Evolutionary conservation across 2,329 filamentous ascomycete genomes (phyloP), one percentile per base, ranked within the genome.

Genomic region (Elsinoe necatrix): DNA sequence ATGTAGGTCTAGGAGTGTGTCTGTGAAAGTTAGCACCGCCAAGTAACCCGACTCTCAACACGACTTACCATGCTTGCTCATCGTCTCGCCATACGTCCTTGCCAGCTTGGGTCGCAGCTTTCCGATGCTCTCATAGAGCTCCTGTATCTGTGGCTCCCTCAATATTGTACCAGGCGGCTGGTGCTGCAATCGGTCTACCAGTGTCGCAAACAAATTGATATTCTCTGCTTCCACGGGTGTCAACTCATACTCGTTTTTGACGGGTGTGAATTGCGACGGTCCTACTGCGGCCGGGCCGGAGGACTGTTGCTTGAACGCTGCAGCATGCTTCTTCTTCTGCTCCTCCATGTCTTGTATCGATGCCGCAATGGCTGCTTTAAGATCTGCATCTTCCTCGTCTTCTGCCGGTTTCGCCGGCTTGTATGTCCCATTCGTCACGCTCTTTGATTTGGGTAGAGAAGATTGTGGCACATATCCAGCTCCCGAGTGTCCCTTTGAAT

Each of bases 101-200:
- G 93, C 93, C 56, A 98, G 77, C 71, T 98, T 98, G 1, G 93
- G 93, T 51, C 93, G 82, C 61, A 98, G 75, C 14, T 89, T 80
- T n/a, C 92, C 90, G 64, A 98, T 97, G 65, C 91, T 95, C 67
- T 97, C 93, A 69, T 98, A 98, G 3, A 98, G 77, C 72, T 98
- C 93, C 71, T 98, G 93, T 52, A 98, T 96, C 69, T 97, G 93
- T 1, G 93, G 93, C 66, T 98, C 93, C 50, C 93, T 81, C n/a
- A 98, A 73, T 55, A 98, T 96, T 0, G 93, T 97, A 0, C 93
- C 93, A 0, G 91, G 91, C 0, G 93, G 89, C 66, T 98, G 93
- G 58, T 95, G 93, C 69, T 97, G 92, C 39, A 98, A 75, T 31
- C 95, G 84, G 68, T 98, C 93, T 9, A 98, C 93, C 35, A 98